A percentile compares a stretch with the other conserved stretches of the same genome.
Conservation (phyloP, 257 asterid species). For the Galeopsis tetrahit region DNA sequence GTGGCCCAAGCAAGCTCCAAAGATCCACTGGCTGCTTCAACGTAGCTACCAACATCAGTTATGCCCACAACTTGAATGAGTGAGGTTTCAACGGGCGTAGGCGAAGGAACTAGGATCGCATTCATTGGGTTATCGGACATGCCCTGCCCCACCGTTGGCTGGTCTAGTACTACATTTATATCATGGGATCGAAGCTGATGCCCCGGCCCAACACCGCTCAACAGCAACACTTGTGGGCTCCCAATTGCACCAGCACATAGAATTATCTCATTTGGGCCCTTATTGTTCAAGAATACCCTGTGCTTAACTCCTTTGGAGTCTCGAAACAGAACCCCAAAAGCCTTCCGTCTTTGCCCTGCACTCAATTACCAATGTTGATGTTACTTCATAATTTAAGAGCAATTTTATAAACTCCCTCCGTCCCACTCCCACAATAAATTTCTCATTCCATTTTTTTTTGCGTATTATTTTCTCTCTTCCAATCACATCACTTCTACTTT, state of each 20-base stretch:
- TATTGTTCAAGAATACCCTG: slow-evolving; percentile 51
- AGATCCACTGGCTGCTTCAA: slow-evolving; percentile 80
- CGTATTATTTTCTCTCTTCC: no score
- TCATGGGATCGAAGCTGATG: slow-evolving; percentile 30
- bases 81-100: slow-evolving; percentile 63
- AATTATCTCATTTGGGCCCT: slow-evolving; percentile 53
- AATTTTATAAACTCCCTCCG: no score
- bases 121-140: slow-evolving; percentile 90
- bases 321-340: slow-evolving; percentile 55
- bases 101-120: slow-evolving; percentile 62
- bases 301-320: slow-evolving; percentile 59
- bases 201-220: slow-evolving; percentile 71
- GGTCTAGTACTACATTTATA: slow-evolving; percentile 39
- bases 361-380: neutral
- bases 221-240: slow-evolving; percentile 81
- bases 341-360: slow-evolving; percentile 54
- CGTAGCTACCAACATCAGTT: slow-evolving; percentile 54
- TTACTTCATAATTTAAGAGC: no score
- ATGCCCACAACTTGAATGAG: slow-evolving; percentile 73
- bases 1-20: slow-evolving; percentile 41
- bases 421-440: no score
- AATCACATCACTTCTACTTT: no score
- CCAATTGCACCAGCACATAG: slow-evolving; percentile 81
- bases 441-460: no score
- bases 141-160: slow-evolving; percentile 71